A percentile compares a stretch with the other conserved stretches of the same genome.
phyloP scores from a whole-genome alignment of 352 stramenopile genomes.

The Phytophthora citricola region DNA sequence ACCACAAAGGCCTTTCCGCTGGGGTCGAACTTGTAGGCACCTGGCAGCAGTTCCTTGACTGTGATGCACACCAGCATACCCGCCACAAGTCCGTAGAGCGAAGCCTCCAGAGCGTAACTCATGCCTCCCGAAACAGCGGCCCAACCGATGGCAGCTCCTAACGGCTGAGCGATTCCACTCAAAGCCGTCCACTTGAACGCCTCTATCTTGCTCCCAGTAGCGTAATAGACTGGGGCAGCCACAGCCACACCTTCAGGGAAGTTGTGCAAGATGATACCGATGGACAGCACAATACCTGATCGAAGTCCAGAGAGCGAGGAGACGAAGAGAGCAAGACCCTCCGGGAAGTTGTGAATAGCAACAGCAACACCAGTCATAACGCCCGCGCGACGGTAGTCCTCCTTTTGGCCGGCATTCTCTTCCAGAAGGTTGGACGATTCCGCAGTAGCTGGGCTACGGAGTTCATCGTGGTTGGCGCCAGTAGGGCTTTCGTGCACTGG shows the following conservation, averaged over 20 bases:
- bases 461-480: constrained; percentile 5
- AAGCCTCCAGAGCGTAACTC: constrained; percentile 74
- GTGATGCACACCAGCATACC: constrained; percentile 95
- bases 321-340: constrained; percentile 96
- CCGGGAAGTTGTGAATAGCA: constrained; percentile 97
- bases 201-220: constrained; percentile 92
- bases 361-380: constrained; percentile 95
- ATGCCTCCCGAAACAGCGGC: constrained; percentile 57
- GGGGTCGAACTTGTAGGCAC: constrained; percentile 90
- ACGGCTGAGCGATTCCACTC: constrained; percentile 89
- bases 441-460: constrained; percentile 22
- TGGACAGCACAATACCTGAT: constrained; percentile 91
- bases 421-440: constrained; percentile 34
- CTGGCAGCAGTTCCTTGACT: constrained; percentile 92
- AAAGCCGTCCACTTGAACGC: constrained; percentile 94
- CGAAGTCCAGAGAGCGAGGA: constrained; percentile 89
- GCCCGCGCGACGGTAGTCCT: constrained; percentile 82
- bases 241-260: constrained; percentile 97
- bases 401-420: constrained; percentile 31
- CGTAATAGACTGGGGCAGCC: constrained; percentile 96
- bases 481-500: constrained; percentile 13
- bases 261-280: constrained; percentile 98
- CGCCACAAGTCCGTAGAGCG: constrained; percentile 92
- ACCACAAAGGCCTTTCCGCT: constrained; percentile 88
- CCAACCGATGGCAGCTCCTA: constrained; percentile 90